A percentile compares a stretch with the other conserved stretches of the same genome.
Evolutionary conservation across 345 rosid genomes (phyloP).

Genomic region (Laguncularia racemosa): DNA sequence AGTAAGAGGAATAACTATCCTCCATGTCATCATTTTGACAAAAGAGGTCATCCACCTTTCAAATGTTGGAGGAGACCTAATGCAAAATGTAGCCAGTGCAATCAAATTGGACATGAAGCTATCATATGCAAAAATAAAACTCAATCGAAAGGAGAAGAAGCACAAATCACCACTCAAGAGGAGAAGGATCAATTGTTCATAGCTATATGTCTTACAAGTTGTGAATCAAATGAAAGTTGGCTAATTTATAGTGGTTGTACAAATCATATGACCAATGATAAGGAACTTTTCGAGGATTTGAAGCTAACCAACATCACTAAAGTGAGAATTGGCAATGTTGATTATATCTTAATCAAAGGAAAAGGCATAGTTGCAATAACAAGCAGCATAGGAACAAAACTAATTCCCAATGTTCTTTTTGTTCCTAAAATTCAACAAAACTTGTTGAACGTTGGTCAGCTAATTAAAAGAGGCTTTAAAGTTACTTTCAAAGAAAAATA

Average conservation of each 20-base stretch:
- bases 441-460: too few species aligned
- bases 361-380: not conserved
- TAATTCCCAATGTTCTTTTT: too few species aligned
- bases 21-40: not conserved
- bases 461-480: too few species aligned
- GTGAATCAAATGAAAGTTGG: not conserved
- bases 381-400: not conserved
- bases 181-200: not conserved
- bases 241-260: constrained; percentile 6
- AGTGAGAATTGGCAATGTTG: too few species aligned
- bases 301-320: not conserved
- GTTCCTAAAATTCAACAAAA: too few species aligned
- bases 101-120: too few species aligned
- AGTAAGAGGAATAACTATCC: not conserved
- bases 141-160: too few species aligned
- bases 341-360: constrained; percentile 1
- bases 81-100: not conserved
- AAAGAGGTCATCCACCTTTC: not conserved
- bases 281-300: not conserved
- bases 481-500: too few species aligned
- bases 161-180: not conserved
- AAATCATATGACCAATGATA: not conserved
- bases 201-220: not conserved
- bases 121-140: not conserved
- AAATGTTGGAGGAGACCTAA: not conserved